Evolutionary conservation across 768 basidiomycete species (phyloP).

Genomic region (Xanthoconium purpureum): DNA sequence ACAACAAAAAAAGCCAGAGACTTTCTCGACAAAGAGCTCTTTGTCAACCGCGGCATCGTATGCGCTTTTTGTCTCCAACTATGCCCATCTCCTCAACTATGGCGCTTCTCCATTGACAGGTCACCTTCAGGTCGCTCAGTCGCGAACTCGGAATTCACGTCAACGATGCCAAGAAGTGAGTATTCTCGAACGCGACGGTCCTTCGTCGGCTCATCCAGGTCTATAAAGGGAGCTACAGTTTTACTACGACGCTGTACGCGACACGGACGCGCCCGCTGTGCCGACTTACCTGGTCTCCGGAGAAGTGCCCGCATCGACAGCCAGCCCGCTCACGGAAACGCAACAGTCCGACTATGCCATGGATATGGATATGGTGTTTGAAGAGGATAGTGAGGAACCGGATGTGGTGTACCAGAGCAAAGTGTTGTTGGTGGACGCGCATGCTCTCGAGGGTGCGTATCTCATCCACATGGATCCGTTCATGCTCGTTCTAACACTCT

Average conservation of each 20-base stretch:
- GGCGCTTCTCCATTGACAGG: slow-evolving; percentile 38
- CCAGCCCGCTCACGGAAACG: background rate
- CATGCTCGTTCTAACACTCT: background rate
- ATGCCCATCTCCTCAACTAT: background rate
- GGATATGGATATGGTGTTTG: slow-evolving; percentile 39
- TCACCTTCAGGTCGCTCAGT: slow-evolving; percentile 77
- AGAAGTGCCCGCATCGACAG: slow-evolving; percentile 34
- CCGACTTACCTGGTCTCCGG: slow-evolving; percentile 78
- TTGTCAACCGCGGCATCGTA: slow-evolving; percentile 44
- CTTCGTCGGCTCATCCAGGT: background rate
- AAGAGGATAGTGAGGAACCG: slow-evolving; percentile 39
- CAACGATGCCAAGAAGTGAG: slow-evolving; percentile 74
- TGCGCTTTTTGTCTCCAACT: slow-evolving; percentile 5
- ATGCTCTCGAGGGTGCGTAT: slow-evolving; percentile 58
- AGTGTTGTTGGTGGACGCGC: slow-evolving; percentile 60
- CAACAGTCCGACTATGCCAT: slow-evolving; percentile 14
- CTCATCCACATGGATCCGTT: background rate
- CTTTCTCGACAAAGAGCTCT: slow-evolving; percentile 46
- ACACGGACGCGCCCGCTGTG: slow-evolving; percentile 28
- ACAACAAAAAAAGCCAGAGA: slow-evolving; percentile 33
- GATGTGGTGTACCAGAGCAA: slow-evolving; percentile 44
- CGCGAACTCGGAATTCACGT: slow-evolving; percentile 69
- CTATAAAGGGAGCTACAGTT: slow-evolving; percentile 55
- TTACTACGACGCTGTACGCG: slow-evolving; percentile 48
- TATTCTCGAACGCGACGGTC: background rate